phyloP scores from a whole-genome alignment of 2,329 filamentous ascomycete species.

The Trichoderma harzianum region DNA sequence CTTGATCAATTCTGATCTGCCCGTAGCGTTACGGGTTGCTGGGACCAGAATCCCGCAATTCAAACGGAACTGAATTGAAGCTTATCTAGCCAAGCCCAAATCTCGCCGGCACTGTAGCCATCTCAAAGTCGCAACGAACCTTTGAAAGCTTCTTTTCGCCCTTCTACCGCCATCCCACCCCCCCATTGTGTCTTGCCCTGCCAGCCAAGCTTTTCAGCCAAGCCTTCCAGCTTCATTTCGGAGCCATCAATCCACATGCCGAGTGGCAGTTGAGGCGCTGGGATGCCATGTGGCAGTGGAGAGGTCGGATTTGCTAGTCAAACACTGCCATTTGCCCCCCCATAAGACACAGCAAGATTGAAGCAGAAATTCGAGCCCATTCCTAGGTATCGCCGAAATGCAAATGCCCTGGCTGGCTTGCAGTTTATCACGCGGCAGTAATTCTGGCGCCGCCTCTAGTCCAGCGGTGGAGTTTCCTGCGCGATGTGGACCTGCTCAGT shows the following conservation, averaged over 20 bases:
- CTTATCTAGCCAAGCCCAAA: not conserved
- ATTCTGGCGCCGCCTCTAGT: constrained; percentile 6
- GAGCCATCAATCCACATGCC: not conserved
- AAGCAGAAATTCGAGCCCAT: not conserved
- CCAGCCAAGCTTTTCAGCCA: constrained; percentile 10
- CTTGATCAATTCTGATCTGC: not conserved
- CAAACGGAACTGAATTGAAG: not conserved
- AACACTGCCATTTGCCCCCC: not conserved
- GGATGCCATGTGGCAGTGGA: constrained; percentile 17
- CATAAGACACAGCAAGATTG: not conserved
- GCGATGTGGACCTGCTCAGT: constrained; percentile 1
- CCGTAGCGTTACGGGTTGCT: not conserved
- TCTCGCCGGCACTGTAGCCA: not conserved
- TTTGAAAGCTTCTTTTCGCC: not conserved
- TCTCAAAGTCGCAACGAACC: not conserved
- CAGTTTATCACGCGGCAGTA: constrained; percentile 3
- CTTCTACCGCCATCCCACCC: not conserved
- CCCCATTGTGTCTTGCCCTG: constrained; percentile 3
- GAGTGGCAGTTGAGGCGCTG: constrained; percentile 7
- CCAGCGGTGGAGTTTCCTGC: not conserved
- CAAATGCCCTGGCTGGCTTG: not conserved
- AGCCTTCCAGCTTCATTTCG: not conserved
- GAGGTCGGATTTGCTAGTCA: not conserved
- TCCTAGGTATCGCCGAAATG: not conserved
- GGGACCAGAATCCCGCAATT: not conserved